phyloP scores from a whole-genome alignment of 2,329 filamentous ascomycete species.

The Penicillium fuscoglaucum region DNA sequence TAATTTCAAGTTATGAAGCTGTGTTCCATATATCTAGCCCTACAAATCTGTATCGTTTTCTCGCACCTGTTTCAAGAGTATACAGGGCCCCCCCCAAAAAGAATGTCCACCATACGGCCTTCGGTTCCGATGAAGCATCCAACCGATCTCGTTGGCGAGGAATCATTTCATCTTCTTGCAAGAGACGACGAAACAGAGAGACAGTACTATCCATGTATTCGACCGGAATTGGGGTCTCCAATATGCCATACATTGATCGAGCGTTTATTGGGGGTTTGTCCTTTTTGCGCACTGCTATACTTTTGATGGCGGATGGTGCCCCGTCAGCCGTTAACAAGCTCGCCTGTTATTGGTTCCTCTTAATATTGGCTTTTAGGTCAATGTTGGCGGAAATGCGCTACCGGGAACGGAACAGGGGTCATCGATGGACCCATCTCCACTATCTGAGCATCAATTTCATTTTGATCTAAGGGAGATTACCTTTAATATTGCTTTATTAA shows the following conservation, averaged over 20 bases:
- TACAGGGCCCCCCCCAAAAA: not conserved
- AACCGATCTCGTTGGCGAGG: not conserved
- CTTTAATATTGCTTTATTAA: not conserved
- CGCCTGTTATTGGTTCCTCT: not conserved
- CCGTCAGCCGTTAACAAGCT: not conserved
- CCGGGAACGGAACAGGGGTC: not conserved
- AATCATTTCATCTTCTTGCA: too few relatives aligned
- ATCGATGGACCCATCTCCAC: not conserved
- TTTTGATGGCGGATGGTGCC: not conserved
- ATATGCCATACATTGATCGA: not conserved
- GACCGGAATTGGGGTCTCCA: not conserved
- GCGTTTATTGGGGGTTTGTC: not conserved
- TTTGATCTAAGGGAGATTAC: too few relatives aligned
- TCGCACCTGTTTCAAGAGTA: not conserved
- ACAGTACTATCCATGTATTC: not conserved
- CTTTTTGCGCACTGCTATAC: not conserved
- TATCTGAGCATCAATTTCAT: not conserved
- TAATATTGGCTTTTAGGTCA: not conserved
- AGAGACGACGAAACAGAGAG: not conserved
- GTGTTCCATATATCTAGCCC: too few relatives aligned
- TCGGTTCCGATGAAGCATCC: not conserved
- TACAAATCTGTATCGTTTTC: not conserved
- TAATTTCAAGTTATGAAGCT: not conserved
- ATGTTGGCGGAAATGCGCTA: not conserved
- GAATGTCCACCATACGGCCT: not conserved